Conservation (phyloP, 1,284 basidiomycete species). For the Phellinidium pouzarii region DNA sequence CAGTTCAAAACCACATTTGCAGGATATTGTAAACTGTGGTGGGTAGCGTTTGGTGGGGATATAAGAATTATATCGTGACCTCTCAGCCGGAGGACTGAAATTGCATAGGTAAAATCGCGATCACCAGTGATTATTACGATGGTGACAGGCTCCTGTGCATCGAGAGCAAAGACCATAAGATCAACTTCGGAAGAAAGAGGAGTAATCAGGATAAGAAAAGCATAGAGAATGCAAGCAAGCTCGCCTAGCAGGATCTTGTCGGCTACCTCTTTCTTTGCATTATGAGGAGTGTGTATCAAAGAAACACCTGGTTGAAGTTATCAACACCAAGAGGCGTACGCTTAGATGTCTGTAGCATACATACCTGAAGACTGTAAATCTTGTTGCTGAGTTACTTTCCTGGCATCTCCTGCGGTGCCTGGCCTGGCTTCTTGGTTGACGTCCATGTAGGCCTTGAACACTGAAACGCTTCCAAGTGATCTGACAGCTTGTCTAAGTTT, state of each 20-base stretch:
- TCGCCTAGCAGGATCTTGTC: slow-evolving; percentile 33
- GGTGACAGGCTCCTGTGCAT: slow-evolving; percentile 37
- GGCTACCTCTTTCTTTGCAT: slow-evolving; percentile 34
- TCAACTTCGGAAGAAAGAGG: slow-evolving; percentile 37
- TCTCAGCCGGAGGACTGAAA: slow-evolving; percentile 44
- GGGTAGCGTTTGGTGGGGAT: slow-evolving; percentile 30
- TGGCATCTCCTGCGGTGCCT: too few species aligned
- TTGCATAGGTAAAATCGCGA: slow-evolving; percentile 51
- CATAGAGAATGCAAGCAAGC: neutral
- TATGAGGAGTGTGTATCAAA: slow-evolving; percentile 37
- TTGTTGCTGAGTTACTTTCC: too few species aligned
- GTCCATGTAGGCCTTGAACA: slow-evolving; percentile 20
- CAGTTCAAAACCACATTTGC: neutral
- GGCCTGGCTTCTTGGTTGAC: slow-evolving; percentile 23
- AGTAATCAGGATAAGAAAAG: neutral
- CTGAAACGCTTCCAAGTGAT: slow-evolving; percentile 13
- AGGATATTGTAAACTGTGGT: slow-evolving; percentile 10
- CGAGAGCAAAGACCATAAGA: slow-evolving; percentile 52
- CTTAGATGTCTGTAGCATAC: neutral
- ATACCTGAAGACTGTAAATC: neutral
- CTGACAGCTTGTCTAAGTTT: slow-evolving; percentile 17
- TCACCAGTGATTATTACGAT: slow-evolving; percentile 51
- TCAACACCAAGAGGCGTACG: neutral
- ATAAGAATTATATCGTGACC: slow-evolving; percentile 44
- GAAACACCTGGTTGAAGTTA: slow-evolving; percentile 27